phyloP scores from a whole-genome alignment of 371 early-diverging fungal species.

The Lichtheimia hyalospora region DNA sequence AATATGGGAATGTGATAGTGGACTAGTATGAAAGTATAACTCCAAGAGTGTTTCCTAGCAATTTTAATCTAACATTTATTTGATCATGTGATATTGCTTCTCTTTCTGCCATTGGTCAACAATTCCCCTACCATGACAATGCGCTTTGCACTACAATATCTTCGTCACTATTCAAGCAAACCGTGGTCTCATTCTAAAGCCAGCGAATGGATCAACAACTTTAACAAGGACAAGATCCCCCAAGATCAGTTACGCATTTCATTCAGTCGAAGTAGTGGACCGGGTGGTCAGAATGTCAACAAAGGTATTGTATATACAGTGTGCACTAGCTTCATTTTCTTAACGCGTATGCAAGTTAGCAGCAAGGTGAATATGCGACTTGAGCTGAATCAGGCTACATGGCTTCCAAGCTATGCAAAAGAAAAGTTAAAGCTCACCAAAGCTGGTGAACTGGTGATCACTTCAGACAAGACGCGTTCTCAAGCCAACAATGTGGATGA shows the following conservation, averaged over 20 bases:
- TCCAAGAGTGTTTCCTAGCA: no score
- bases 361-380: constrained; percentile 87
- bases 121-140: background rate
- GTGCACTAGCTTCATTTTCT: background rate
- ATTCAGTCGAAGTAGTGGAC: constrained; percentile 65
- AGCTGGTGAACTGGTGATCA: constrained; percentile 70
- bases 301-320: constrained; percentile 52
- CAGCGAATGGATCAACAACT: constrained; percentile 25
- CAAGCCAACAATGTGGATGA: constrained; percentile 81
- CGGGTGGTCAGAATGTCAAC: constrained; percentile 94
- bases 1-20: no score
- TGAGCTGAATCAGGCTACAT: constrained; percentile 59
- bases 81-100: no score
- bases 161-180: constrained; percentile 4
- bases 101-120: no score
- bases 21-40: no score
- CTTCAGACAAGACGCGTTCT: constrained; percentile 79
- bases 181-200: constrained; percentile 38
- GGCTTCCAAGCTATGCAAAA: constrained; percentile 77
- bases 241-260: constrained; percentile 29
- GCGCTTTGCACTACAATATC: background rate
- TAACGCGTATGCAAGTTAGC: constrained; percentile 54
- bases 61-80: no score
- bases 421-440: constrained; percentile 65
- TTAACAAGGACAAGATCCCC: constrained; percentile 33